Evolutionary conservation across 306 rosid genomes (phyloP).

Genomic region (Cicer yamashitae): DNA sequence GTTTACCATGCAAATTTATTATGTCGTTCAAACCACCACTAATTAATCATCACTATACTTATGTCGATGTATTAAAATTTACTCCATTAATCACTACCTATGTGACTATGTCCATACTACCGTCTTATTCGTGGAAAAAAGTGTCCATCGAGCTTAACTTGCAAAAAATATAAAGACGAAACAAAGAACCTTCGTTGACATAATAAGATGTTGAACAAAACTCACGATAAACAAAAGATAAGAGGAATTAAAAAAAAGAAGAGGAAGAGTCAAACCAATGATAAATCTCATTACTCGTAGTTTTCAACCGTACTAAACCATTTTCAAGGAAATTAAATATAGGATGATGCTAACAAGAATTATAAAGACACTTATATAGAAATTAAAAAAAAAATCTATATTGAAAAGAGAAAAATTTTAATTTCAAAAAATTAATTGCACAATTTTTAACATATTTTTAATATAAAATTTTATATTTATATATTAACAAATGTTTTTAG

Average conservation of each 20-base stretch:
- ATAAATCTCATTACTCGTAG: background rate
- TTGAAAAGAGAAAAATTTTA: too few species aligned
- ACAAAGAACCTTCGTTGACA: background rate
- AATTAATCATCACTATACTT: too few species aligned
- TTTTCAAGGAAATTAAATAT: background rate
- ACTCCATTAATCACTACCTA: slow-evolving; percentile 39
- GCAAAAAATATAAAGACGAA: slow-evolving; percentile 17
- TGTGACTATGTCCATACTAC: slow-evolving; percentile 7
- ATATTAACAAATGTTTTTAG: too few species aligned
- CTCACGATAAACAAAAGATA: slow-evolving; percentile 10
- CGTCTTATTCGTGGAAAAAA: slow-evolving; percentile 15
- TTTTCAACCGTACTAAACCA: slow-evolving; percentile 37
- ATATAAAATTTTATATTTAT: too few species aligned
- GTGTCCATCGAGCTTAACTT: slow-evolving; percentile 33
- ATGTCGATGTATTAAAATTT: too few species aligned
- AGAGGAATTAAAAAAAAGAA: background rate
- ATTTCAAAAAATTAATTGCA: too few species aligned
- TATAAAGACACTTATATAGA: too few species aligned
- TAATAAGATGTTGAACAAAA: slow-evolving; percentile 29
- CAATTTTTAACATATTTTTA: too few species aligned
- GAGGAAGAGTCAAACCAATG: background rate
- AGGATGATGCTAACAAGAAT: too few species aligned
- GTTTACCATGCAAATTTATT: background rate
- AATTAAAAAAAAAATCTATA: too few species aligned
- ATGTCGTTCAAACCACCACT: slow-evolving; percentile 42